Percentiles rank a stretch among this genome's conserved stretches.
Evolutionary conservation across 257 asterid genomes (phyloP).

Genomic region (Petunia axillaris): DNA sequence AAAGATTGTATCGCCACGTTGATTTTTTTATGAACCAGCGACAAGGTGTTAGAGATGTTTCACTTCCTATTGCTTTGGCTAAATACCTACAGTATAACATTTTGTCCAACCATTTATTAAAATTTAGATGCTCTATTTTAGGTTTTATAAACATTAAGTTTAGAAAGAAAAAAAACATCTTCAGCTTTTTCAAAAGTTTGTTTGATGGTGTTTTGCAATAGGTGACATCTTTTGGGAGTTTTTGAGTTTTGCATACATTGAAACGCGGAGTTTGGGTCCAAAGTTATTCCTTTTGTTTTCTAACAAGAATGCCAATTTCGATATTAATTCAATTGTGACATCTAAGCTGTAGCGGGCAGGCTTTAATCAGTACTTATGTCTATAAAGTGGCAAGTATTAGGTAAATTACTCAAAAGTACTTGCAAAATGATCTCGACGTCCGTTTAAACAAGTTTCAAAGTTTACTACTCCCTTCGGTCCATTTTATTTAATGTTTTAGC

Average conservation of each 20-base stretch:
- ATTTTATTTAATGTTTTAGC: too few relatives aligned
- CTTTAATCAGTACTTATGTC: neutral
- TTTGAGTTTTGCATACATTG: neutral
- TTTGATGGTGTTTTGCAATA: neutral
- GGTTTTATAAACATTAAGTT: neutral
- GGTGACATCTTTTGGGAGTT: neutral
- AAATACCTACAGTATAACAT: too few relatives aligned
- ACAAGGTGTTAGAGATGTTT: too few relatives aligned
- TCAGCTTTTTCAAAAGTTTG: neutral
- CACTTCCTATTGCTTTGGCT: too few relatives aligned
- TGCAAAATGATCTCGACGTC: too few relatives aligned
- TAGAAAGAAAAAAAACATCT: neutral
- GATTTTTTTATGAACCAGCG: too few relatives aligned
- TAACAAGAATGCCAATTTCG: neutral
- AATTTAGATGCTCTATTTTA: neutral
- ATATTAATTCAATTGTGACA: constrained; percentile 7
- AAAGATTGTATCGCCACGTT: too few relatives aligned
- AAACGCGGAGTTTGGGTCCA: neutral
- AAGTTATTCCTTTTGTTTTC: neutral
- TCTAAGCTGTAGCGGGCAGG: neutral
- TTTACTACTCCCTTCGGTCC: too few relatives aligned
- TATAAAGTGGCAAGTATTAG: too few relatives aligned
- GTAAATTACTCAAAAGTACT: too few relatives aligned
- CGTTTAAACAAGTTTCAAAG: too few relatives aligned
- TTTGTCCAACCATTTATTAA: too few relatives aligned